Base-by-base conservation (phyloP, 2,329 filamentous ascomycete species). In the Cladosporium sp. region DNA sequence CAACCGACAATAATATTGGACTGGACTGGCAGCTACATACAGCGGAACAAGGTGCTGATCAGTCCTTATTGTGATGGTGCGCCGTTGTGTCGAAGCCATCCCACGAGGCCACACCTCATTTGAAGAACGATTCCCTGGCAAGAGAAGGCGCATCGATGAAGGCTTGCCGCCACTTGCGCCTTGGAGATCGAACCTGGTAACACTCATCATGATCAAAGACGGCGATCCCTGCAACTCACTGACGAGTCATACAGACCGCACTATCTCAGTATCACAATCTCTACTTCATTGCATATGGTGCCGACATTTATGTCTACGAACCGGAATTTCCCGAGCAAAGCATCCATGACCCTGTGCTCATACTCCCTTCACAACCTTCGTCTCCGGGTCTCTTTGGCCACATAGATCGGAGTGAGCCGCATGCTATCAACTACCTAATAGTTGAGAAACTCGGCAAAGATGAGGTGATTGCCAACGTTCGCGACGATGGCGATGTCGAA, bases 401-500 rank as follows among this genome's bases (percentile, higher is more conserved):
- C 50, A 62, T 74, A 7, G 70, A 73, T 54, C 53, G 52, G 5
- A 53, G 60, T 1, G 56, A 68, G 39, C 69, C 73, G 19, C 73
- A 75, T 56, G 66, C 66, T 1, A 72, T 77, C 52, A 77, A 72
- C 52, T 65, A 69, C 34, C 50, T 77, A 4, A 59, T 72, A 29
- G 64, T 75, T 12, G 69, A 73, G 40, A 68, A 64, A 43, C 64
- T 77, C 8, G 73, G 73, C n/a, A 65, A 62, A 18, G 69, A 73
- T 22, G 75, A 77, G 54, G 64, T 75, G 20, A 51, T 77, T 17
- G 66, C 83, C 66, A 65, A 82, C 66, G 56, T 71, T 64, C 61
- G 84, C 72, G 60, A 88, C 62, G 67, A 88, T 78, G 69, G 82
- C 70, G 58, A 80, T 59, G 72, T 75, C 7, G 61, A 75, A 24